phyloP scores from a whole-genome alignment of 2,329 filamentous ascomycete species.

The Venturia effusa region DNA sequence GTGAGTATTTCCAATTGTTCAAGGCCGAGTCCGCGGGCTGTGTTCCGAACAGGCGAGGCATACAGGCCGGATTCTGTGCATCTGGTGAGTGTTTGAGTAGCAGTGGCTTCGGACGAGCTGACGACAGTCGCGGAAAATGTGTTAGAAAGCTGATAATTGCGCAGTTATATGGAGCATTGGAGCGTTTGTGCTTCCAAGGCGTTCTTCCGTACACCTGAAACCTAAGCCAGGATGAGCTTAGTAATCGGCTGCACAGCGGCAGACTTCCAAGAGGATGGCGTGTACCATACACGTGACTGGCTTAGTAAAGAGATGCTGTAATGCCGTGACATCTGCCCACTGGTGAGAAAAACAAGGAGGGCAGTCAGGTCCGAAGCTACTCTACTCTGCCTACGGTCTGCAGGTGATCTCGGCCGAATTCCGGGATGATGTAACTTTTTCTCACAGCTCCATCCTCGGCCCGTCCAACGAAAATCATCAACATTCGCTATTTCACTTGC shows the following conservation, averaged over 20 bases:
- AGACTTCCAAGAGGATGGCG: background rate
- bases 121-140: background rate
- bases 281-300: background rate
- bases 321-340: too few relatives aligned
- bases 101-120: constrained; percentile 3
- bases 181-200: background rate
- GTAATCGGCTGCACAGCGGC: background rate
- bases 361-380: too few relatives aligned
- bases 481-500: background rate
- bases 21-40: background rate
- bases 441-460: too few relatives aligned
- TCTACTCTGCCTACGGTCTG: too few relatives aligned
- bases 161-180: background rate
- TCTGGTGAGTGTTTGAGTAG: background rate
- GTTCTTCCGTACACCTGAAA: background rate
- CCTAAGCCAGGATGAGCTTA: background rate
- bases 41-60: background rate
- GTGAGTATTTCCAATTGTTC: background rate
- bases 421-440: background rate
- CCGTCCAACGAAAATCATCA: background rate
- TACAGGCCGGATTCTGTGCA: background rate
- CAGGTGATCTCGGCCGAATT: background rate
- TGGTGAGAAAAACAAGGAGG: too few relatives aligned
- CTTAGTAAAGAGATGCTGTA: background rate
- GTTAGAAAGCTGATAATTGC: background rate